Evolutionary conservation across 2,329 filamentous ascomycete genomes (phyloP).

Genomic region (Dendryphion nanum): DNA sequence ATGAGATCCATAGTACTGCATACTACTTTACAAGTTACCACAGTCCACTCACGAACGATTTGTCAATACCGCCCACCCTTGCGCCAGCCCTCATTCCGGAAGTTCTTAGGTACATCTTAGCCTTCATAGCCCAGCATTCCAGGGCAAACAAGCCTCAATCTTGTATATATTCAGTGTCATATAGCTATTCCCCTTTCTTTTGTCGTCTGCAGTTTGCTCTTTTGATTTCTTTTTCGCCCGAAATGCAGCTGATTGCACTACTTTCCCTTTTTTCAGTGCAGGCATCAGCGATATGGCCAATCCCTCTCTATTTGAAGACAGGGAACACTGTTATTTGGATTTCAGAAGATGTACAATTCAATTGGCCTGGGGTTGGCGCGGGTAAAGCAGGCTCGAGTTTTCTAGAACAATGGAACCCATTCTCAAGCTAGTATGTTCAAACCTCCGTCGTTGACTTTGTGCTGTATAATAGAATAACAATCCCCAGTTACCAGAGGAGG

Average conservation of each 20-base stretch:
- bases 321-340: slow-evolving; percentile 44
- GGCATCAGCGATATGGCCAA: slow-evolving; percentile 44
- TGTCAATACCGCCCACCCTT: too few species aligned
- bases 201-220: too few species aligned
- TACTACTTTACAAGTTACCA: too few species aligned
- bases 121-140: too few species aligned
- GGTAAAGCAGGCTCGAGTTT: slow-evolving; percentile 24
- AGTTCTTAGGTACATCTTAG: too few species aligned
- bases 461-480: too few species aligned
- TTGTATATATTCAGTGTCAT: too few species aligned
- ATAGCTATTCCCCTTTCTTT: too few species aligned
- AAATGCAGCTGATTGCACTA: slow-evolving; percentile 13
- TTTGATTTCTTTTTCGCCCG: background rate
- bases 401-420: slow-evolving; percentile 11
- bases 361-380: slow-evolving; percentile 29
- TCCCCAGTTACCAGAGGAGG: slow-evolving; percentile 8
- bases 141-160: too few species aligned
- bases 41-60: too few species aligned
- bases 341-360: slow-evolving; percentile 34
- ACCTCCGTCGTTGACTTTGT: slow-evolving; percentile 13
- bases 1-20: too few species aligned
- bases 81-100: too few species aligned
- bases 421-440: slow-evolving; percentile 11
- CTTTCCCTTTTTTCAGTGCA: slow-evolving; percentile 19
- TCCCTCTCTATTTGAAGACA: slow-evolving; percentile 37